Evolutionary conservation across 2,329 filamentous ascomycete genomes (phyloP), one percentile per base, ranked within the genome.

Genomic region (Penicillium griseofulvum): DNA sequence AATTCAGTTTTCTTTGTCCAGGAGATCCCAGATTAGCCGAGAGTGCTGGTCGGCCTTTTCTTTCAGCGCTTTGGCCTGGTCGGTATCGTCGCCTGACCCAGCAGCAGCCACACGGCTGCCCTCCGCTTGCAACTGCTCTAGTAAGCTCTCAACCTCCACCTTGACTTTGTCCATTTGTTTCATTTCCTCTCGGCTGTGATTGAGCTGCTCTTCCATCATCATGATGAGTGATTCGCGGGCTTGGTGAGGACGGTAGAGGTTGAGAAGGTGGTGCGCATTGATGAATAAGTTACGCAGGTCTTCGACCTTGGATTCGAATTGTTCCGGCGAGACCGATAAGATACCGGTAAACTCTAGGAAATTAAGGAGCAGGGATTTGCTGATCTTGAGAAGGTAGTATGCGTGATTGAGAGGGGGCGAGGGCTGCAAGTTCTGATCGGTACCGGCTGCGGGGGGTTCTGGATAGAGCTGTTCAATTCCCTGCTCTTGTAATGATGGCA

Each of bases 161-260:
- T 97, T 80, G 53, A 93, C 80, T 37, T 84, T 81, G 65, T 87
- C 84, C 58, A 94, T 89, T 74, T 88, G 88, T 62, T 87, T 85
- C 49, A 91, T 91, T 74, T 97, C 91, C 52, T 82, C 83, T 62
- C 82, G 84, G 52, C 87, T 87, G 63, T 80, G 81, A 63, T 90
- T 86, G 29, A 96, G 76, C 67, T 93, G 88, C 62, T 89, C 87
- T 74, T 96, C 89, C 88, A 97, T 91, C 78, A 93, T 83, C 62
- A 87, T 76, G 31, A 96, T 96, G 55, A 96, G 79, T 28, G 87
- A 91, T 76, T 97, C 92, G 42, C 93, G 79, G 24, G 92, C 91
- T 76, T 97, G 93, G 71, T 97, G 92, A 10, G 92, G 92, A 31
- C 93, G 83, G 75, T 96, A 97, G 72, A 96, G 87, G 72, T 99